Conservation (phyloP, 805 yeast species). For the Cyberlindnera lachancei region DNA sequence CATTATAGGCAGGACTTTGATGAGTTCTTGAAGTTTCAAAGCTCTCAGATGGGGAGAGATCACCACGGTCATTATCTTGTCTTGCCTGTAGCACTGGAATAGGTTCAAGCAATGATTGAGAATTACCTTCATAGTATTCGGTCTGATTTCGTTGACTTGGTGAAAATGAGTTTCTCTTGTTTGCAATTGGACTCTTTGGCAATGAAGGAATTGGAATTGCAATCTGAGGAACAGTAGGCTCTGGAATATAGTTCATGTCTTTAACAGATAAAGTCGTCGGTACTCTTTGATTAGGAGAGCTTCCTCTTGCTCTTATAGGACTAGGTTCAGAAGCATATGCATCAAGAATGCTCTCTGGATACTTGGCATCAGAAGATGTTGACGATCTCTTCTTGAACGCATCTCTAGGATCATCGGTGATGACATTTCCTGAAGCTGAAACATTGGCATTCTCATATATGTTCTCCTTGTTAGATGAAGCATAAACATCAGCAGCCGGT, state of each 20-base stretch:
- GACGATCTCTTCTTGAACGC: constrained; percentile 4
- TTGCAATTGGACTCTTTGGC: constrained; percentile 14
- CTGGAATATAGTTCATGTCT: constrained; percentile 17
- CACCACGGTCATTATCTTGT: no score
- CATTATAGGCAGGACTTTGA: background rate
- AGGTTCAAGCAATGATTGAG: no score
- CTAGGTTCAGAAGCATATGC: constrained; percentile 1
- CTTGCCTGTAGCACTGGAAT: no score
- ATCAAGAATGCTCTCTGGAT: constrained; percentile 21
- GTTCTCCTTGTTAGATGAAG: no score
- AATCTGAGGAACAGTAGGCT: constrained; percentile 6
- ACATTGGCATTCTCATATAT: no score
- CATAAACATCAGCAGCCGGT: no score
- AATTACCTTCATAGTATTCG: no score
- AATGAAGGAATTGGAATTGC: constrained; percentile 16
- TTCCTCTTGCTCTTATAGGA: background rate
- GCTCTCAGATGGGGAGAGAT: no score
- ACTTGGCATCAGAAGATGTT: constrained; percentile 5
- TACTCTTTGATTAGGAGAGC: background rate
- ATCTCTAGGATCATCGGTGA: background rate
- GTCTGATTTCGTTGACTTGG: no score
- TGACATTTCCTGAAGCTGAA: no score
- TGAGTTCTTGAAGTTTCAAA: no score
- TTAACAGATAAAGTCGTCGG: constrained; percentile 7
- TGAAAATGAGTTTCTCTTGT: background rate